These are phyloP conservation scores for Botrytis fabae DNA, from an alignment of 2,329 filamentous ascomycete genomes.

Conservation along the genomic window DNA sequence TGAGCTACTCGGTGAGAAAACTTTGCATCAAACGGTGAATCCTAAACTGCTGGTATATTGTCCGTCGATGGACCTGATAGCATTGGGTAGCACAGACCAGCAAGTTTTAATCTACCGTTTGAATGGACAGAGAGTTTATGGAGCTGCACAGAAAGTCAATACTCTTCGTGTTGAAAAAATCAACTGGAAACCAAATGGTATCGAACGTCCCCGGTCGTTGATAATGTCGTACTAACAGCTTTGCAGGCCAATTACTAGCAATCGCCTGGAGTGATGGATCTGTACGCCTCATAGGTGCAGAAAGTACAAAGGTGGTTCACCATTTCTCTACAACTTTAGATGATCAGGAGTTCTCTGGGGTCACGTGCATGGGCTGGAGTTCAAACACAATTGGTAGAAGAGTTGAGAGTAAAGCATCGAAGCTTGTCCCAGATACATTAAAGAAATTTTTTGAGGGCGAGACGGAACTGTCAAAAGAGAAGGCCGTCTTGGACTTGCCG, in stretches of 20 bases:
- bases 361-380: slow-evolving; percentile 48
- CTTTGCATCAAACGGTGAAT: slow-evolving; percentile 56
- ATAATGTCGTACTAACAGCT: slow-evolving; percentile 19
- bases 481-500: slow-evolving; percentile 56
- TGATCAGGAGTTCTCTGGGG: slow-evolving; percentile 40
- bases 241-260: slow-evolving; percentile 68
- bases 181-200: slow-evolving; percentile 43
- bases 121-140: slow-evolving; percentile 70
- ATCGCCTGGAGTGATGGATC: slow-evolving; percentile 81
- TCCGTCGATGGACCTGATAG: slow-evolving; percentile 81
- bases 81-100: slow-evolving; percentile 66
- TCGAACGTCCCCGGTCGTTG: background rate
- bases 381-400: slow-evolving; percentile 36
- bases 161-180: slow-evolving; percentile 44
- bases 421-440: slow-evolving; percentile 29
- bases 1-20: slow-evolving; percentile 56
- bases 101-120: slow-evolving; percentile 76
- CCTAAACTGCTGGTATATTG: slow-evolving; percentile 69
- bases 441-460: slow-evolving; percentile 29
- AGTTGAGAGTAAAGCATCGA: slow-evolving; percentile 24
- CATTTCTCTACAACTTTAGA: slow-evolving; percentile 51
- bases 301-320: slow-evolving; percentile 79
- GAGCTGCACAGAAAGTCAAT: slow-evolving; percentile 42
- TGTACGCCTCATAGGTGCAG: slow-evolving; percentile 73
- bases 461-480: slow-evolving; percentile 24